These are phyloP conservation scores for Glycyrrhiza uralensis DNA, from an alignment of 306 rosid genomes.

Conservation along the genomic window DNA sequence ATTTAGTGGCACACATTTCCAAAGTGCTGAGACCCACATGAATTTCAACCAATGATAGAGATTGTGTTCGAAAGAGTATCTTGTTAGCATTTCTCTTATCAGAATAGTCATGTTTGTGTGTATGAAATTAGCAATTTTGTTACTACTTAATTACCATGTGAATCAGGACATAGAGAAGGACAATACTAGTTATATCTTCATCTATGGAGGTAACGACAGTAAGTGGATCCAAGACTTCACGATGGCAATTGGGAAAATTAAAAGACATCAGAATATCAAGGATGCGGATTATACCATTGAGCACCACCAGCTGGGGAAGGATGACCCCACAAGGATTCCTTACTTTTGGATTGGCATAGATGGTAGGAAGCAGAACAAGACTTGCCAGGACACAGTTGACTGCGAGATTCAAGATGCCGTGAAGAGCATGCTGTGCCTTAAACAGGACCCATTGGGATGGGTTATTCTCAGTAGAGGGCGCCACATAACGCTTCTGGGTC, in stretches of 20 bases:
- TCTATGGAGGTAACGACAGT: slow-evolving; percentile 28
- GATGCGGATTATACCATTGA: slow-evolving; percentile 11
- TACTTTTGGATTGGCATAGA: slow-evolving; percentile 34
- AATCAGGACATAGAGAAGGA: neutral
- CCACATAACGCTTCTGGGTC: slow-evolving; percentile 17
- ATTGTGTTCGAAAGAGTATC: no score
- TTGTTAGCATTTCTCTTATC: no score
- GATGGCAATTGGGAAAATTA: neutral
- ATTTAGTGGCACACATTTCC: no score
- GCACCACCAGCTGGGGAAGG: slow-evolving; percentile 7
- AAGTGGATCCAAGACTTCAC: slow-evolving; percentile 18
- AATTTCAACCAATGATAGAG: no score
- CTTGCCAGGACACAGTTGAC: neutral
- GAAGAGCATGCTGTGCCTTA: slow-evolving; percentile 27
- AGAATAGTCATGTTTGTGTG: no score
- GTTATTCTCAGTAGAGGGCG: slow-evolving; percentile 27
- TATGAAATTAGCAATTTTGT: neutral
- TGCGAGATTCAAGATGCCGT: slow-evolving; percentile 28
- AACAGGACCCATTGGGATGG: slow-evolving; percentile 33
- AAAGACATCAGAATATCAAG: neutral
- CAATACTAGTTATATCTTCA: slow-evolving; percentile 26
- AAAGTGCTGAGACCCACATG: no score
- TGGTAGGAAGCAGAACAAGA: slow-evolving; percentile 25
- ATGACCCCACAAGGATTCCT: neutral
- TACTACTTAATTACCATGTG: neutral